Evolutionary conservation across 2,329 filamentous ascomycete genomes (phyloP), one percentile per base, ranked within the genome.

Genomic region (Onygenales sp.): DNA sequence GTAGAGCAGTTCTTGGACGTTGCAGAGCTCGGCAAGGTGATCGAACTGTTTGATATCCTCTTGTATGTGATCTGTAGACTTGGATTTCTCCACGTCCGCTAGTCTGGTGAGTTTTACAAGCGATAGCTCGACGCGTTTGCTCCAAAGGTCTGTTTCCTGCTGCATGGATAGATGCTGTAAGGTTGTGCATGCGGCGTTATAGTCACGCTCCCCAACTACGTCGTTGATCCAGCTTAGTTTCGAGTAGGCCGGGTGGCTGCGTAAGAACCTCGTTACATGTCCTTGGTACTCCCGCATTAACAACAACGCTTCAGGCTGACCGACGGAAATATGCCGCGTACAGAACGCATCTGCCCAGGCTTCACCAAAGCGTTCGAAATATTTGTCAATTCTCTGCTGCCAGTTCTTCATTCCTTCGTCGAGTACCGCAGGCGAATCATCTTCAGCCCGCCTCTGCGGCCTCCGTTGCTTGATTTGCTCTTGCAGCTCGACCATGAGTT

Each of bases 221-320:
- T 97, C 91, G 66, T 98, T 94, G 72, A 98, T 95, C 93, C 93
- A 98, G 48, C 85, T 84, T 44, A 98, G 78, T 62, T 89, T 89
- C 32, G 85, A 84, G 57, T 89, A 82, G 57, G 84, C 78, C 0
- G 83, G 80, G 58, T 84, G 81, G 53, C 81, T 84, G 43, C 87
- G 82, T 47, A 98, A 76, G 63, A 90, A 98, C 50, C 78, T 77
- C 0, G 89, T 95, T 53, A 95, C 80, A 63, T 83, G 85, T 50
- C 80, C 72, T 59, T 83, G 83, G 62, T 91, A 86, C 53, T 83
- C 84, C 76, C 55, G 87, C 87, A 65, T 78, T 62, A 61, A 79
- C 51, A 98, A 77, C 32, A 96, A 76, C 1, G 80, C 77, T 59
- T 83, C 77, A 43, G 87, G 77, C 45, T 86, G 80, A 53, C 81